phyloP scores from a whole-genome alignment of 1,139 yeast genomes.

The Suhomyces bolitotheri region DNA sequence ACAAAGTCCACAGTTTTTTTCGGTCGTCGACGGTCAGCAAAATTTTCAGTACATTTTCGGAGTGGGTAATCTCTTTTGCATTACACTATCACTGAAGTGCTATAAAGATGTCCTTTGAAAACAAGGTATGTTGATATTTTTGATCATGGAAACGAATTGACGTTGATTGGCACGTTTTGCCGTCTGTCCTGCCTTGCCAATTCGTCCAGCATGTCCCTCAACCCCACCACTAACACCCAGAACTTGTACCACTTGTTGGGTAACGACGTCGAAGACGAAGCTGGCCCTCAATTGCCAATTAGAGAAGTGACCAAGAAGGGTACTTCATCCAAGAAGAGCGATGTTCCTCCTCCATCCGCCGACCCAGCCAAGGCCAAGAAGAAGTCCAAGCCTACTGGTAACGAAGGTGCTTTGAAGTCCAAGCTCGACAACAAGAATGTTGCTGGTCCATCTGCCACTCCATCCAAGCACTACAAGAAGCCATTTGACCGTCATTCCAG shows the following conservation, averaged over 20 bases:
- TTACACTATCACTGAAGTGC: constrained; percentile 6
- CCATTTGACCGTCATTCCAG: constrained; percentile 83
- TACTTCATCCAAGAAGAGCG: constrained; percentile 87
- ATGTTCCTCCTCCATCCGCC: constrained; percentile 80
- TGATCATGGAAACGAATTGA: background rate
- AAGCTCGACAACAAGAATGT: constrained; percentile 72
- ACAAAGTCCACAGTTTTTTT: constrained; percentile 12
- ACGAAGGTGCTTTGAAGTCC: constrained; percentile 86
- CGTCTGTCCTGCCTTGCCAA: background rate
- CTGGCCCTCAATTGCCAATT: constrained; percentile 53
- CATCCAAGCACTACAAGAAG: constrained; percentile 60
- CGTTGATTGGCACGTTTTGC: background rate
- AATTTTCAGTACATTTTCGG: constrained; percentile 16
- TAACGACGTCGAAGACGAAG: constrained; percentile 80
- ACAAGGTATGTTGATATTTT: constrained; percentile 42
- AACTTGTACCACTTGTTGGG: constrained; percentile 54
- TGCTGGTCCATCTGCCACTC: constrained; percentile 56
- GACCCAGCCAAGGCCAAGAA: constrained; percentile 82
- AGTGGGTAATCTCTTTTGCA: constrained; percentile 6
- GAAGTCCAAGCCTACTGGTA: constrained; percentile 70
- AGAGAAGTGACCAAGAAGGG: constrained; percentile 79
- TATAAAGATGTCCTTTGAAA: constrained; percentile 47
- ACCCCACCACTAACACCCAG: constrained; percentile 23
- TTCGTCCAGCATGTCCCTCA: background rate
- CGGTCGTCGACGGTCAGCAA: constrained; percentile 22